Evolutionary conservation across 176 grass and related monocot genomes (phyloP), one percentile per base, ranked within the genome.

Genomic region (Oropetium thomaeum): DNA sequence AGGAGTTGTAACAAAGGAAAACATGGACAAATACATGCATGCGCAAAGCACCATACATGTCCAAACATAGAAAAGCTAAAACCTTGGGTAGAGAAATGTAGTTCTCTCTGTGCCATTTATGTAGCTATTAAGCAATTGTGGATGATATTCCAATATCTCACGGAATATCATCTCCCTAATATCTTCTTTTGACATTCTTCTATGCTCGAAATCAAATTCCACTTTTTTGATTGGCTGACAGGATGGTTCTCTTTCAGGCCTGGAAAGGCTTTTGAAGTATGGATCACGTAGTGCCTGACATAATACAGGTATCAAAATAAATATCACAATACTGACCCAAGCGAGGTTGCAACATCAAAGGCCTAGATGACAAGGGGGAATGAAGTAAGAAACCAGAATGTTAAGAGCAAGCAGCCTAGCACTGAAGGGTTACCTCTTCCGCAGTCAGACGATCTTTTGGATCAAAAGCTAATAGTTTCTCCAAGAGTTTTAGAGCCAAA

Each of bases 81-180:
- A 98, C 96, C 96, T 98, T 79, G 96, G 96, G 84, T 98, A 98
- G 55, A 98, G 86, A 80, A 98, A 95, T 32, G 72, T 98, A 65
- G 96, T 80, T 80, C 82, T 94, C 75, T 98, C 89, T 42, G 82
- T 94, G 87, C 96, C 96, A 43, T 88, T 92, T 22, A 73, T 76
- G 41, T 98, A 95, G 58, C 91, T 88, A 70, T 88, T 95, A 30
- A 84, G 86, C 79, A 98, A 79, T 42, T 95, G 96, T 0, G 96
- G 91, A 73, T 98, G 96, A 81, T 98, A 98, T 68, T 98, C 96
- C 85, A 98, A 65, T 89, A 92, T 98, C 73, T 98, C 96, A 12
- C 70, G 84, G 68, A 98, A 98, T 77, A 98, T 98, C 39, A 98
- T 85, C 84, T 98, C 96, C 73, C 87, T 83, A 77, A 98, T 86